phyloP scores from a whole-genome alignment of 139 green algal genomes.

The Chlorella vulgaris region DNA sequence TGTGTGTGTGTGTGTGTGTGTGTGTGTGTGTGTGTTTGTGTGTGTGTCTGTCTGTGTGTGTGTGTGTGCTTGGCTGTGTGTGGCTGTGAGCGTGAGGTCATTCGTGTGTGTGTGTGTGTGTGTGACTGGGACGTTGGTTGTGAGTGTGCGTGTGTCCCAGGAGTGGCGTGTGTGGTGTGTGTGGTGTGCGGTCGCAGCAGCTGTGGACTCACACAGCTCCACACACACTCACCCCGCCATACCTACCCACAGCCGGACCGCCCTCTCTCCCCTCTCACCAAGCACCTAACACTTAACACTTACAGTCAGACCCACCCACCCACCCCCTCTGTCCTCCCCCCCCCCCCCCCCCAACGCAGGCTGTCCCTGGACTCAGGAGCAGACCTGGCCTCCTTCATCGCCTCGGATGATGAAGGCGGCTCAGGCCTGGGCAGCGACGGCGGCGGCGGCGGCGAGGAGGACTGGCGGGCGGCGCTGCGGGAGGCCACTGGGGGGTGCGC shows the following conservation, averaged over 20 bases:
- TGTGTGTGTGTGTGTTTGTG: too few species aligned
- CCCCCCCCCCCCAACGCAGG: background rate
- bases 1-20: too few species aligned
- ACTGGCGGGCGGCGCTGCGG: slow-evolving; percentile 28
- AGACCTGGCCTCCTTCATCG: slow-evolving; percentile 25
- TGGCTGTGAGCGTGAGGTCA: too few species aligned
- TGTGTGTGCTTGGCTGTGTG: too few species aligned
- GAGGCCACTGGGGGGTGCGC: slow-evolving; percentile 29
- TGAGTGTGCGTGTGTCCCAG: too few species aligned
- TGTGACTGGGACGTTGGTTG: too few species aligned
- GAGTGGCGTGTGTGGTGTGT: too few species aligned
- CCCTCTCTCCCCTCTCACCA: background rate
- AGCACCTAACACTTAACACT: background rate
- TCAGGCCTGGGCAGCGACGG: background rate
- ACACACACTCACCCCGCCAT: too few species aligned
- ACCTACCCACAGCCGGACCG: too few species aligned
- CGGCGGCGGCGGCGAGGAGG: background rate
- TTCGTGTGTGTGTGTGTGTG: too few species aligned
- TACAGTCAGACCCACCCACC: background rate
- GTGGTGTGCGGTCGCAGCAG: too few species aligned
- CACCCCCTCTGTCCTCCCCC: background rate
- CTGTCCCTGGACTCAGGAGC: slow-evolving; percentile 18
- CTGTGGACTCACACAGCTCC: too few species aligned
- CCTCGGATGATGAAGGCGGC: slow-evolving; percentile 7
- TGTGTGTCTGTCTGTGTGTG: background rate